phyloP scores from a whole-genome alignment of 768 basidiomycete species.

The Termitomyces sp. region DNA sequence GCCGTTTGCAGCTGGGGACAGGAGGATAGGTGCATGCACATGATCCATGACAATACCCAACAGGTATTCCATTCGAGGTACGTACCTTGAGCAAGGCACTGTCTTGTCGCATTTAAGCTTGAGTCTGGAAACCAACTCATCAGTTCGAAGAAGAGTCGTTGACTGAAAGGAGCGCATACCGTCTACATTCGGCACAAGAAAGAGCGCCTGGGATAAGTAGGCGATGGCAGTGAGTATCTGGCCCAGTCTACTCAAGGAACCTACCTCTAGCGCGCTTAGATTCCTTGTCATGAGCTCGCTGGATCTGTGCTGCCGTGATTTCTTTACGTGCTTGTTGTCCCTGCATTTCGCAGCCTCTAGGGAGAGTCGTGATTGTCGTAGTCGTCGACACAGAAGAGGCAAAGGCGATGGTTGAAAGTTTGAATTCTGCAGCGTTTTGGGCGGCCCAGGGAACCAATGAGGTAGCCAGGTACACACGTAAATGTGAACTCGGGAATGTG shows the following conservation, averaged over 20 bases:
- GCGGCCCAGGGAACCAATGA: not conserved
- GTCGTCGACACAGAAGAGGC: no score
- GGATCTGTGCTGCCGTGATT: constrained; percentile 13
- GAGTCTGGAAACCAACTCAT: constrained; percentile 29
- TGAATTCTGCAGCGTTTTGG: not conserved
- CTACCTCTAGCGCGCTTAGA: constrained; percentile 55
- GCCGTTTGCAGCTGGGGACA: constrained; percentile 49
- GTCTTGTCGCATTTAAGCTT: constrained; percentile 77
- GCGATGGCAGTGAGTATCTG: not conserved
- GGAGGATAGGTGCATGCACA: not conserved
- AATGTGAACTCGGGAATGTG: not conserved
- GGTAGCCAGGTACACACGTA: not conserved
- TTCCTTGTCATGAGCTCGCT: constrained; percentile 59
- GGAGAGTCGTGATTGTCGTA: not conserved
- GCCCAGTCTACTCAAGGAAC: not conserved
- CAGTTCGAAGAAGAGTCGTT: not conserved
- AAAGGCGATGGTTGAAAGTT: not conserved
- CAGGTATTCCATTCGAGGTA: not conserved
- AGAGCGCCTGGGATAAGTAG: constrained; percentile 31
- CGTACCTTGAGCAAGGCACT: constrained; percentile 50
- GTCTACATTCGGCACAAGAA: constrained; percentile 60
- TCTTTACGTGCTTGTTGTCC: constrained; percentile 3
- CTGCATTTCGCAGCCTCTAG: not conserved
- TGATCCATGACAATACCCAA: not conserved
- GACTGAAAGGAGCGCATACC: constrained; percentile 28